Evolutionary conservation across 345 rosid species (phyloP).

Genomic region (Gossypium anomalum): DNA sequence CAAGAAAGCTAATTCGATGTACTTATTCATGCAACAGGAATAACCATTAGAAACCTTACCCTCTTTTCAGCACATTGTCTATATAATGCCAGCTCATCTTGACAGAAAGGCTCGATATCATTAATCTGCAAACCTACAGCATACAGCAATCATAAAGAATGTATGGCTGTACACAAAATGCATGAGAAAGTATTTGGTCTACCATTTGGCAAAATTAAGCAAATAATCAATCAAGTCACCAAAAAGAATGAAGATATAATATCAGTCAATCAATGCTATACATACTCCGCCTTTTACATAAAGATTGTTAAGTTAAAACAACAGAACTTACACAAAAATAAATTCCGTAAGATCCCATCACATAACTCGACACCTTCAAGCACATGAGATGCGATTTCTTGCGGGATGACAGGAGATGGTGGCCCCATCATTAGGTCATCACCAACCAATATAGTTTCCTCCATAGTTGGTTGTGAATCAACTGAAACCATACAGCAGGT

Average conservation of each 20-base stretch:
- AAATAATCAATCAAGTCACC: background rate
- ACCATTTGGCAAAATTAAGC: background rate
- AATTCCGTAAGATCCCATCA: constrained; percentile 74
- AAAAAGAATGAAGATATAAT: background rate
- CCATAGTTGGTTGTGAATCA: constrained; percentile 89
- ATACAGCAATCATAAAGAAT: constrained; percentile 4
- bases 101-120: constrained; percentile 89
- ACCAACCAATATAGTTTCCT: constrained; percentile 90
- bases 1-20: constrained; percentile 10
- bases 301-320: background rate
- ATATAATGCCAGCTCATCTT: constrained; percentile 84
- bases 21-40: background rate
- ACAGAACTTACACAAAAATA: constrained; percentile 71
- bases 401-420: constrained; percentile 83
- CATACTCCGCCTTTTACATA: background rate
- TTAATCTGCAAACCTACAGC: constrained; percentile 76
- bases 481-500: constrained; percentile 40
- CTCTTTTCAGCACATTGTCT: constrained; percentile 74
- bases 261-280: background rate
- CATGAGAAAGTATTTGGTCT: background rate
- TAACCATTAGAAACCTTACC: constrained; percentile 33
- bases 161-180: background rate
- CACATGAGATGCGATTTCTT: constrained; percentile 86
- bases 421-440: constrained; percentile 95
- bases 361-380: constrained; percentile 83